Conservation (phyloP, 225 moss, liverwort and hornwort species). For the Antitrichia curtipendula region DNA sequence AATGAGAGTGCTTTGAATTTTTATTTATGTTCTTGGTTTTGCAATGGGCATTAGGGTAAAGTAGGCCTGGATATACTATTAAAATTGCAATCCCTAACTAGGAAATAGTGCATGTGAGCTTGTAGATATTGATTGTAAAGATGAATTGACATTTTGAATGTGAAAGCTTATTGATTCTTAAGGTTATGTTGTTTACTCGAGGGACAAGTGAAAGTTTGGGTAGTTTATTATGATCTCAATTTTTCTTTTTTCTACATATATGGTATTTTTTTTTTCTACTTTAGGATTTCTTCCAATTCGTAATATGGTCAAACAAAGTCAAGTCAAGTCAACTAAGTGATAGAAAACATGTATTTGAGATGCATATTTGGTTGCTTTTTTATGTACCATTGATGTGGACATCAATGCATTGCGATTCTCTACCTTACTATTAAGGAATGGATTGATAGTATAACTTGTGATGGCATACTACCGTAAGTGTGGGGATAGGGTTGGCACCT, state of each 20-base stretch:
- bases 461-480: no score
- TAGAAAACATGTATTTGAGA: neutral
- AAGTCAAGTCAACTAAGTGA: neutral
- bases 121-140: neutral
- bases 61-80: rapidly evolving
- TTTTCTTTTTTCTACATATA: no score
- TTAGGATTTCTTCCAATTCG: neutral
- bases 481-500: no score
- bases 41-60: rapidly evolving
- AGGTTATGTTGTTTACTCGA: rapidly evolving
- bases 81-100: neutral
- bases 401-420: neutral
- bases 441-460: neutral
- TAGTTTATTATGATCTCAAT: neutral
- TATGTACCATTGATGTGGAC: neutral
- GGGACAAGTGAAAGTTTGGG: neutral
- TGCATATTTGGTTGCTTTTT: neutral
- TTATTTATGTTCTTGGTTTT: neutral
- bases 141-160: neutral
- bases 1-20: neutral
- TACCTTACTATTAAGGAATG: neutral
- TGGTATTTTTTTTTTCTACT: no score
- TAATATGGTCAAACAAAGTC: neutral
- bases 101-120: neutral
- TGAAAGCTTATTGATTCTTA: no score